Percentiles rank a stretch among this genome's conserved stretches.
Conservation (phyloP, 108 stramenopile genomes). For the Heterococcus sp. region DNA sequence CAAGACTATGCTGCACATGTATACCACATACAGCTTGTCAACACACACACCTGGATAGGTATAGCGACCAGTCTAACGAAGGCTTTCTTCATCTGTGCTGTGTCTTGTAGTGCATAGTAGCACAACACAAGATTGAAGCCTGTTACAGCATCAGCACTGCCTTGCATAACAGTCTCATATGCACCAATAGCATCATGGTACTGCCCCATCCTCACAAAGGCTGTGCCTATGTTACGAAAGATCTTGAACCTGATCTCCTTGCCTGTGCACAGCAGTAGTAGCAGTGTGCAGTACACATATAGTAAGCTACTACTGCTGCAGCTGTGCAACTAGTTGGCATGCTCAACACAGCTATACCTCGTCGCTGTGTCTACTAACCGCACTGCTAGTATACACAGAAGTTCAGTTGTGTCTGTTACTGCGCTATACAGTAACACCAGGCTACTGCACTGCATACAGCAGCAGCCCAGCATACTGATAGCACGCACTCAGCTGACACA, state of each 20-base stretch:
- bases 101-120: constrained; percentile 74
- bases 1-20: no score
- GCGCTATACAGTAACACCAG: no score
- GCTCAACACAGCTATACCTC: background rate
- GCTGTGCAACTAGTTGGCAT: background rate
- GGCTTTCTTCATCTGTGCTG: constrained; percentile 61
- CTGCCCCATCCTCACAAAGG: constrained; percentile 71
- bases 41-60: constrained; percentile 41
- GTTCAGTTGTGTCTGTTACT: no score
- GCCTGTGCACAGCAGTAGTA: constrained; percentile 47
- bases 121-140: constrained; percentile 80
- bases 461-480: background rate
- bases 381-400: no score
- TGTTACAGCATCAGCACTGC: constrained; percentile 65
- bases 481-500: background rate
- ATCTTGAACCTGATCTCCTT: constrained; percentile 69
- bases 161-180: constrained; percentile 71
- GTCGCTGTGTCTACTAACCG: no score
- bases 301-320: no score
- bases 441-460: no score
- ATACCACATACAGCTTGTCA: no score
- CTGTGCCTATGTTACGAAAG: constrained; percentile 77
- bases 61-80: constrained; percentile 63
- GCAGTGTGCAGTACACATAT: background rate
- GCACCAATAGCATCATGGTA: constrained; percentile 74